Conservation (phyloP, 2,329 filamentous ascomycete species). For the Setomelanomma holmii region DNA sequence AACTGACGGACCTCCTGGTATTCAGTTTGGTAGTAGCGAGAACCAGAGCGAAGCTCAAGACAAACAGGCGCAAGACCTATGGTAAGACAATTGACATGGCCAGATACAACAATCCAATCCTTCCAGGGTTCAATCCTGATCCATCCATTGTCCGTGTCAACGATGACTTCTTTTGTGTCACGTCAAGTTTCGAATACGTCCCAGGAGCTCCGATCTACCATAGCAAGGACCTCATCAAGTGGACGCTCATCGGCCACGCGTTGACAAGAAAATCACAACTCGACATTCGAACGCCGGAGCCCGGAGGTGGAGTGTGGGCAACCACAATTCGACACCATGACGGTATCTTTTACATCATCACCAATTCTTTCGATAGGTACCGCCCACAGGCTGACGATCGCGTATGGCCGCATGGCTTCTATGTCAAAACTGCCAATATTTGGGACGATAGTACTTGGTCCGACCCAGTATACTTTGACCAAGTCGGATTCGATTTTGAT, state of each 20-base stretch:
- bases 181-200: slow-evolving; percentile 61
- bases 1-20: no score
- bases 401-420: slow-evolving; percentile 60
- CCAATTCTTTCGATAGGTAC: slow-evolving; percentile 33
- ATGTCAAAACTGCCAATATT: slow-evolving; percentile 32
- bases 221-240: slow-evolving; percentile 58
- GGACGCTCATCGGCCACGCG: slow-evolving; percentile 54
- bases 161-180: slow-evolving; percentile 55
- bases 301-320: slow-evolving; percentile 30
- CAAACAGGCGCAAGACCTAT: slow-evolving; percentile 21
- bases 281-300: slow-evolving; percentile 35
- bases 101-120: slow-evolving; percentile 48
- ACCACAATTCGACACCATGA: slow-evolving; percentile 28
- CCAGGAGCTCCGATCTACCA: slow-evolving; percentile 61
- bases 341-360: slow-evolving; percentile 27
- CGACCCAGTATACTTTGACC: slow-evolving; percentile 33
- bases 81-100: slow-evolving; percentile 6
- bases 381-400: slow-evolving; percentile 34
- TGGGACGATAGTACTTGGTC: slow-evolving; percentile 24
- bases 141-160: slow-evolving; percentile 55
- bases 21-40: no score
- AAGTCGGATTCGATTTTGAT: slow-evolving; percentile 32
- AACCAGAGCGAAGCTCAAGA: no score
- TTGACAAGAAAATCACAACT: slow-evolving; percentile 48
- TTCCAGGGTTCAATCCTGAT: slow-evolving; percentile 60